phyloP scores from a whole-genome alignment of 176 grass and related monocot species.

The Poa pratensis region DNA sequence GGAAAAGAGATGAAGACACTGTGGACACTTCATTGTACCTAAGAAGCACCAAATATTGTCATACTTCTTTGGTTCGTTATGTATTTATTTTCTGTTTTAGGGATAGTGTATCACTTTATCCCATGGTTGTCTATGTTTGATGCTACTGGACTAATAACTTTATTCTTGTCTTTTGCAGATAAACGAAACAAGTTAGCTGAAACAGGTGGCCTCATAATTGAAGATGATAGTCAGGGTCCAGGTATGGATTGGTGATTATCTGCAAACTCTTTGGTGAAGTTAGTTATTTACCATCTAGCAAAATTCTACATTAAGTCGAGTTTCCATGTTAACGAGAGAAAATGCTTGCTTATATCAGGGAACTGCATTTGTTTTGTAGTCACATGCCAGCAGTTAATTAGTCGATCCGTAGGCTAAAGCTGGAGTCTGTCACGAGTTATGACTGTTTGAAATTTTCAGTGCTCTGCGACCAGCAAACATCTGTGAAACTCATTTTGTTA shows the following conservation, averaged over 20 bases:
- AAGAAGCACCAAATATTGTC: constrained; percentile 70
- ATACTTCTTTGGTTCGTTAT: constrained; percentile 74
- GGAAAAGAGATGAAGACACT: constrained; percentile 74
- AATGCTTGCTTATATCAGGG: constrained; percentile 6
- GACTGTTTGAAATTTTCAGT: not conserved
- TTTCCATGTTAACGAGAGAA: constrained; percentile 14
- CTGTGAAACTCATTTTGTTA: not conserved
- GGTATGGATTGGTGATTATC: constrained; percentile 39
- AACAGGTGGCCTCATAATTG: constrained; percentile 64
- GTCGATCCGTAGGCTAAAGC: not conserved
- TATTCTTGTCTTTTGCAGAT: constrained; percentile 45
- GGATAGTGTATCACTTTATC: constrained; percentile 34
- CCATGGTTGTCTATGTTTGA: constrained; percentile 20
- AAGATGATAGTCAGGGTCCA: constrained; percentile 58
- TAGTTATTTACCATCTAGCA: constrained; percentile 15
- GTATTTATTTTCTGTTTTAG: constrained; percentile 36
- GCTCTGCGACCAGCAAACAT: constrained; percentile 21
- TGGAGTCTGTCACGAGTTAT: constrained; percentile 13
- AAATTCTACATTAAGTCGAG: constrained; percentile 14
- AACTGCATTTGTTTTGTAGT: not conserved
- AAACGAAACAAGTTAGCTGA: constrained; percentile 61
- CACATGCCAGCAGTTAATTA: constrained; percentile 16
- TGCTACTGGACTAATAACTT: constrained; percentile 21
- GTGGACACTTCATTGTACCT: constrained; percentile 68
- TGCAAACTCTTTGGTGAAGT: constrained; percentile 23